These are phyloP conservation scores for Limonomyces culmigenus DNA, from an alignment of 1,284 basidiomycete genomes.

Conservation along the genomic window DNA sequence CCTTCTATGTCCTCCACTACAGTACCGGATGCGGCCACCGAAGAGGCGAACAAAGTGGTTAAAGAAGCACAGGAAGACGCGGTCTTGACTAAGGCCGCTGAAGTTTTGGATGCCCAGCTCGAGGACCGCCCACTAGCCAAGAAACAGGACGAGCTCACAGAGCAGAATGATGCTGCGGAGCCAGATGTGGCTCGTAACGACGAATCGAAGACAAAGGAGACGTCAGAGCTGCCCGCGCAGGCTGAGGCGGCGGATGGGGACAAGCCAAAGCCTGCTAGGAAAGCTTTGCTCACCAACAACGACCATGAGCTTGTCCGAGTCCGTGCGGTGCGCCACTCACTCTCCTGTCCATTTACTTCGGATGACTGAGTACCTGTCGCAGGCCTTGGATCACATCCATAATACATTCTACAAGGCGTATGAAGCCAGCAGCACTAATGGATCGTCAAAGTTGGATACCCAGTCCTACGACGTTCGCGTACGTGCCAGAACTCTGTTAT, in stretches of 20 bases:
- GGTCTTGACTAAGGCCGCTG: slow-evolving; percentile 44
- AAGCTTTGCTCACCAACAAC: slow-evolving; percentile 74
- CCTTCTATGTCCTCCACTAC: slow-evolving; percentile 6
- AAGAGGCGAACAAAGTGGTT: slow-evolving; percentile 5
- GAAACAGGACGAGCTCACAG: slow-evolving; percentile 70
- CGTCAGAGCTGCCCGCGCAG: slow-evolving; percentile 6
- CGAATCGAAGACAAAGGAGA: slow-evolving; percentile 7
- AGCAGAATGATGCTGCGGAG: slow-evolving; percentile 16
- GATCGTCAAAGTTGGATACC: neutral
- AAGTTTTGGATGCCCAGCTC: slow-evolving; percentile 69
- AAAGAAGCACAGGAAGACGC: slow-evolving; percentile 28
- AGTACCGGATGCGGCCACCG: slow-evolving; percentile 5
- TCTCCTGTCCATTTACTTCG: neutral
- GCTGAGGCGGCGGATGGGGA: slow-evolving; percentile 5
- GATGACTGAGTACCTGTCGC: slow-evolving; percentile 5
- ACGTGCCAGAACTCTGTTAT: slow-evolving; percentile 10
- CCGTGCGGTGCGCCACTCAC: slow-evolving; percentile 32
- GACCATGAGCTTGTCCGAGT: slow-evolving; percentile 77
- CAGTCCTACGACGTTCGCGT: slow-evolving; percentile 43
- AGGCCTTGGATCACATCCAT: slow-evolving; percentile 73
- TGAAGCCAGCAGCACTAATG: slow-evolving; percentile 20
- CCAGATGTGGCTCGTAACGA: slow-evolving; percentile 7
- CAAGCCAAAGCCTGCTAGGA: slow-evolving; percentile 29
- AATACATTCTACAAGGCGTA: slow-evolving; percentile 56
- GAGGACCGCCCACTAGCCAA: slow-evolving; percentile 79